phyloP scores from a whole-genome alignment of 139 green algal species.

The Coelastrella sp. region DNA sequence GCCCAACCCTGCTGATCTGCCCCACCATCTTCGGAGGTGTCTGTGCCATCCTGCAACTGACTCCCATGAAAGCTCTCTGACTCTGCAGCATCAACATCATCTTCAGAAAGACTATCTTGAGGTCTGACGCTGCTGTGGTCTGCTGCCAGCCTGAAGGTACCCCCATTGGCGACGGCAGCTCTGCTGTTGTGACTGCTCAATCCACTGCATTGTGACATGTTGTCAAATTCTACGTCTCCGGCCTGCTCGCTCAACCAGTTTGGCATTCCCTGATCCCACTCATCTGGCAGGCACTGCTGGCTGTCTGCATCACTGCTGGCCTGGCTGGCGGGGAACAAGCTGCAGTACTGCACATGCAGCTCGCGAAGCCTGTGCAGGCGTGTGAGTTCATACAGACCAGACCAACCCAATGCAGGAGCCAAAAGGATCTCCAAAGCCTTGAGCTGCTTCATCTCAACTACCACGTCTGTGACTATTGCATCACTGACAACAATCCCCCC shows the following conservation, averaged over 20 bases:
- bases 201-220: neutral
- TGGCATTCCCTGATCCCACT: neutral
- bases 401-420: neutral
- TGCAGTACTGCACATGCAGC: neutral
- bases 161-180: neutral
- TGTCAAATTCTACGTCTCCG: neutral
- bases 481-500: neutral
- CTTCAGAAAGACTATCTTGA: too few species aligned
- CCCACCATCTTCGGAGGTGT: too few species aligned
- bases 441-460: neutral
- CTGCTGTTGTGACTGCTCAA: neutral
- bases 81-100: too few species aligned
- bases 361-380: neutral
- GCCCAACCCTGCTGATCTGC: too few species aligned
- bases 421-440: neutral
- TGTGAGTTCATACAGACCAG: neutral
- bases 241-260: neutral
- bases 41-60: too few species aligned
- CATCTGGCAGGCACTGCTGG: neutral
- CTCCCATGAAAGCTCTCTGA: too few species aligned
- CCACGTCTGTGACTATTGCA: neutral
- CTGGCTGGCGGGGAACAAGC: neutral
- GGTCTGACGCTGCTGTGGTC: neutral
- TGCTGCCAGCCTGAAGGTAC: neutral
- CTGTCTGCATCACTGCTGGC: neutral